phyloP scores from a whole-genome alignment of 257 asterid genomes.

The Primulina huaijiensis region DNA sequence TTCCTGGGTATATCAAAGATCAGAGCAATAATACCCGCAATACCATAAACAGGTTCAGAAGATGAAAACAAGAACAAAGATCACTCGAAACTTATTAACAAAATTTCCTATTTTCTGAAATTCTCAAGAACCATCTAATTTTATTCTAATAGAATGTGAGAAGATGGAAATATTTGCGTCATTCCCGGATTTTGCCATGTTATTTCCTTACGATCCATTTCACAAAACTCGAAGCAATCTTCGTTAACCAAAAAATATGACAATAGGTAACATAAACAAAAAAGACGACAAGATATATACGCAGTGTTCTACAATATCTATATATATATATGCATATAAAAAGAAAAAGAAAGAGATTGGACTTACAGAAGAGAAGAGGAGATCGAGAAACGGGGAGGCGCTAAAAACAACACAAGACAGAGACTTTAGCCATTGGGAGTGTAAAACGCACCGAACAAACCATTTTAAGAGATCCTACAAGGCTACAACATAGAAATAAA shows the following conservation, averaged over 20 bases:
- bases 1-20: slow-evolving; percentile 20
- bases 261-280: neutral
- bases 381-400: slow-evolving; percentile 22
- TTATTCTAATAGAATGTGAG: neutral
- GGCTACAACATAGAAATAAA: slow-evolving; percentile 30
- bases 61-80: too few relatives aligned
- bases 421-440: slow-evolving; percentile 25
- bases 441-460: slow-evolving; percentile 26
- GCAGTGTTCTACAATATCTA: neutral
- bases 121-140: neutral
- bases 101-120: neutral
- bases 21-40: neutral
- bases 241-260: neutral
- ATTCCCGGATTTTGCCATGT: neutral
- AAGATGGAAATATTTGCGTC: neutral
- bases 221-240: slow-evolving; percentile 7
- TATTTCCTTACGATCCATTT: neutral
- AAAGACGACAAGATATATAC: neutral
- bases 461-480: slow-evolving; percentile 31
- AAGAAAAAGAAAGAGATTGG: slow-evolving; percentile 12
- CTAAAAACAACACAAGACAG: slow-evolving; percentile 21
- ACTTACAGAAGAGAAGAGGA: slow-evolving; percentile 26
- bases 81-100: neutral
- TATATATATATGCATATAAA: neutral
- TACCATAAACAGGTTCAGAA: too few relatives aligned